Evolutionary conservation across 768 basidiomycete genomes (phyloP).

Genomic region (Hirschioporus abietinus): DNA sequence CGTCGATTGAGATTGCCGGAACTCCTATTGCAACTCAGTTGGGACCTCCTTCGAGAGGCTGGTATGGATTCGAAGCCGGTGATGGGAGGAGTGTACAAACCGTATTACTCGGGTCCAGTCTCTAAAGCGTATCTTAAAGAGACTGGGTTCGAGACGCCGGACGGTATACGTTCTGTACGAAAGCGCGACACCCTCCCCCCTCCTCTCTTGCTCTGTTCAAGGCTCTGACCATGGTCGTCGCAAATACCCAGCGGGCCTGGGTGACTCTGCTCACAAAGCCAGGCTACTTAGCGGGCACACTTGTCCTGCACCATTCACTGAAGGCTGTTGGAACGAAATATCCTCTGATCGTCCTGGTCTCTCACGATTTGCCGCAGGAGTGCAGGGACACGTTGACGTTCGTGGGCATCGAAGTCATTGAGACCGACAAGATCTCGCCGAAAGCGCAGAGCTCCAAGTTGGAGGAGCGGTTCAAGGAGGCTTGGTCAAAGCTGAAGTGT

Average conservation of each 20-base stretch:
- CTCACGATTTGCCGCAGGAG: constrained; percentile 41
- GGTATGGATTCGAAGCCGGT: background rate
- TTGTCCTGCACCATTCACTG: constrained; percentile 57
- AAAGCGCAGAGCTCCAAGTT: background rate
- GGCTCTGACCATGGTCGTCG: too few species aligned
- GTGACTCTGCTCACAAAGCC: constrained; percentile 72
- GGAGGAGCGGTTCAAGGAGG: background rate
- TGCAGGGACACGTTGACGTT: background rate
- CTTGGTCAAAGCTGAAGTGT: background rate
- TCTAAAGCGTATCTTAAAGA: too few species aligned
- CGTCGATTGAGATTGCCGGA: background rate
- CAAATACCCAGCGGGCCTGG: constrained; percentile 39
- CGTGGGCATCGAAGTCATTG: background rate
- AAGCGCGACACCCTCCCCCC: too few species aligned
- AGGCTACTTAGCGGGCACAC: constrained; percentile 52
- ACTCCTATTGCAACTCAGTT: background rate
- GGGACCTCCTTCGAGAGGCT: background rate
- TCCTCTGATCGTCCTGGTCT: constrained; percentile 74
- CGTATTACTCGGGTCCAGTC: background rate
- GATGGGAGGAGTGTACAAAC: background rate
- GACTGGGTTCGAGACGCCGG: background rate
- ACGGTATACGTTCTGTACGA: too few species aligned
- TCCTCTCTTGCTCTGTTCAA: too few species aligned
- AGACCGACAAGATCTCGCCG: background rate
- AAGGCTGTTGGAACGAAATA: constrained; percentile 53